Evolutionary conservation across 2,329 filamentous ascomycete species (phyloP).

Genomic region (Pseudogymnoascus sp.): DNA sequence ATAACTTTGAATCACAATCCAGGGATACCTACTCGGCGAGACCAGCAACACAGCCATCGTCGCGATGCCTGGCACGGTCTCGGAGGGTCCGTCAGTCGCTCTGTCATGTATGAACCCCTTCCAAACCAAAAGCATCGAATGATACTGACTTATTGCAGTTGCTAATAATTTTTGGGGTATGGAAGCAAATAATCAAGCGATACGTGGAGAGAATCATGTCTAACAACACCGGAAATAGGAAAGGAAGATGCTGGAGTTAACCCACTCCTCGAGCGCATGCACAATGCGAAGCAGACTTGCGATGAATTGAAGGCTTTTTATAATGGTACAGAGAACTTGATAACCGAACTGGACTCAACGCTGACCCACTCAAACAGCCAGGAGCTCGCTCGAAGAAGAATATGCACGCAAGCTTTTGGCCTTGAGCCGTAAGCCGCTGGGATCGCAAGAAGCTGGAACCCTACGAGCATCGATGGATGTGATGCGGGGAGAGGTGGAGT

Average conservation of each 20-base stretch:
- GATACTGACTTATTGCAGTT: slow-evolving; percentile 48
- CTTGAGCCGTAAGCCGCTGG: slow-evolving; percentile 78
- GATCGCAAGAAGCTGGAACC: slow-evolving; percentile 77
- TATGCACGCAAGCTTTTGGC: slow-evolving; percentile 83
- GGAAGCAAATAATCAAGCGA: not conserved
- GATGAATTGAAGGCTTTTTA: slow-evolving; percentile 94
- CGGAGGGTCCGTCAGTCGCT: slow-evolving; percentile 30
- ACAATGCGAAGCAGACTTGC: slow-evolving; percentile 83
- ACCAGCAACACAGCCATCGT: slow-evolving; percentile 8
- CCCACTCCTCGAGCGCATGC: slow-evolving; percentile 89
- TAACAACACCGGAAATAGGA: slow-evolving; percentile 30
- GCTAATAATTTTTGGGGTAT: slow-evolving; percentile 95
- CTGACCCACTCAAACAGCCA: slow-evolving; percentile 44
- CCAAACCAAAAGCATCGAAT: not conserved
- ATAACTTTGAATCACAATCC: not conserved
- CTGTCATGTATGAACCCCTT: slow-evolving; percentile 26
- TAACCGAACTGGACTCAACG: not conserved
- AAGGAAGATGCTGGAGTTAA: slow-evolving; percentile 95
- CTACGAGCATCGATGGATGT: slow-evolving; percentile 79
- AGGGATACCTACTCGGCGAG: slow-evolving; percentile 1
- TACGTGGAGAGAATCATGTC: not conserved
- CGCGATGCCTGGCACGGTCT: slow-evolving; percentile 27
- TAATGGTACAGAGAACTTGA: slow-evolving; percentile 46
- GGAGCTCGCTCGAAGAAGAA: slow-evolving; percentile 91
- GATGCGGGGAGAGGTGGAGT: slow-evolving; percentile 78